Evolutionary conservation across 305 asterid species (phyloP), one percentile per base, ranked within the genome.

Genomic region (Petunia hybrid): DNA sequence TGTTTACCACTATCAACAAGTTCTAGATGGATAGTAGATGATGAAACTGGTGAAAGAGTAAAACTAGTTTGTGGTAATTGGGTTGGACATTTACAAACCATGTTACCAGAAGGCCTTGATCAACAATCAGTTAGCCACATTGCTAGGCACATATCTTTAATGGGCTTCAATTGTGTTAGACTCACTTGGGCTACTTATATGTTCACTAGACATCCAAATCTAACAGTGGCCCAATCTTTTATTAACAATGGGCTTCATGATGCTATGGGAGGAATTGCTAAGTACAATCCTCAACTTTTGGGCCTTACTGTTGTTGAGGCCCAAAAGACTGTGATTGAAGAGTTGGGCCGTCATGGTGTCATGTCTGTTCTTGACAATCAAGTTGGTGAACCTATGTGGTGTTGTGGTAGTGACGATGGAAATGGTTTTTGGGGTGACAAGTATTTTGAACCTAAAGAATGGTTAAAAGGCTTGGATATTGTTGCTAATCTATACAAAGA

Each of bases 311-410:
- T 94, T 38, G 87, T 90, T 7, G 87, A 89, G 2, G 98, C 94
- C 4, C 95, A 91, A 10, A 81, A 77, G 78, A 83, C 87, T 1
- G 93, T 92, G 78, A 68, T 92, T 12, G 85, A 86, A 1, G 89
- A 83, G 57, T 86, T 91, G 75, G 89, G 69, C 45, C 53, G 48
- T 0, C 79, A 81, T 61, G 89, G 90, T 2, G 36, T 91, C 1
- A 92, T 92, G 97, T 91, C 85, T 56, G 89, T 91, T 4, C 94
- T 94, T 16, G 97, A 94, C 82, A 91, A 91, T 82, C 95, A 92
- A 9, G 89, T 94, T 36, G 89, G 97, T 84, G 57, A 71, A 48
- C 97, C 97, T 0, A 83, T 78, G 89, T 94, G 97, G 97, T 92
- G 97, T 57, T 92, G 97, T 41, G 14, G 84, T 10, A 81, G 81